Evolutionary conservation across 1,284 basidiomycete genomes (phyloP).

Genomic region (Pholiota adiposa): DNA sequence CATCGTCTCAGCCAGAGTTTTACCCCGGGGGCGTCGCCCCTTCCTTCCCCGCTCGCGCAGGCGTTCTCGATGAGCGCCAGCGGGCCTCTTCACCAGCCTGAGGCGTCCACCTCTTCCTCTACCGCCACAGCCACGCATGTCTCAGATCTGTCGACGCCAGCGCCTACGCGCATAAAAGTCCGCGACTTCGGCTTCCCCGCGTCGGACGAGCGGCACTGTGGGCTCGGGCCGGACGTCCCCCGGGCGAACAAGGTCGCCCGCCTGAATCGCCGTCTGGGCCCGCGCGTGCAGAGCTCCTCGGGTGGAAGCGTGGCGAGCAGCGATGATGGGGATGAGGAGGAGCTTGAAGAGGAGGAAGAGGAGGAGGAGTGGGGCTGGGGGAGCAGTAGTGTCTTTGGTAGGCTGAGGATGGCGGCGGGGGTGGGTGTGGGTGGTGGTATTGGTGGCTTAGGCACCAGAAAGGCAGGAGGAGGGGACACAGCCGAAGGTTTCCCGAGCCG

Average conservation of each 20-base stretch:
- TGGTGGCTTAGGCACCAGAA: background rate
- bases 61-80: constrained; percentile 14
- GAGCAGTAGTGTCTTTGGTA: constrained; percentile 8
- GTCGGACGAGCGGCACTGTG: constrained; percentile 57
- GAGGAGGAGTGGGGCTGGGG: constrained; percentile 36
- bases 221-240: constrained; percentile 57
- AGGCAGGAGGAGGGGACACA: background rate
- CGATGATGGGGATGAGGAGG: constrained; percentile 29
- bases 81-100: constrained; percentile 8
- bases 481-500: constrained; percentile 28
- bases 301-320: constrained; percentile 30
- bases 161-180: constrained; percentile 47
- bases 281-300: constrained; percentile 13
- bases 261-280: constrained; percentile 42
- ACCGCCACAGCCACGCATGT: constrained; percentile 14
- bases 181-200: constrained; percentile 64
- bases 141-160: constrained; percentile 11
- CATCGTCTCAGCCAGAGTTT: constrained; percentile 25
- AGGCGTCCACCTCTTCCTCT: constrained; percentile 1
- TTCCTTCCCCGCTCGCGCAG: constrained; percentile 20
- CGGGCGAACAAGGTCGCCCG: constrained; percentile 46
- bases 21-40: constrained; percentile 21
- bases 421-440: constrained; percentile 22
- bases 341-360: constrained; percentile 26
- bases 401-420: constrained; percentile 11